A percentile compares a stretch with the other conserved stretches of the same genome.
phyloP scores from a whole-genome alignment of 1,139 yeast genomes.

The Diutina ranongensis region DNA sequence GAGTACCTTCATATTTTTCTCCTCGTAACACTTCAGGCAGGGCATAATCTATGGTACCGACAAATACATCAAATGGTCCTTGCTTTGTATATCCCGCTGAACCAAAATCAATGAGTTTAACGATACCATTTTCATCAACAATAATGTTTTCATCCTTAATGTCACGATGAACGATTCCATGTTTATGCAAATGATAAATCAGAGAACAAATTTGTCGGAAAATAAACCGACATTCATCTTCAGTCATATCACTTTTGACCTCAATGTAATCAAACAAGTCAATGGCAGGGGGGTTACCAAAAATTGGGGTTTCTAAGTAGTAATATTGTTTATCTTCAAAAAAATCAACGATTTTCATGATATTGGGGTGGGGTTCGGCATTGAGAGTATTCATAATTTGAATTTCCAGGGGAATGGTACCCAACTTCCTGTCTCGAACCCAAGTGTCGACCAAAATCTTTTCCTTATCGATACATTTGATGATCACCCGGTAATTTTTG shows the following conservation, averaged over 20 bases:
- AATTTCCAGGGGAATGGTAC: slow-evolving; percentile 91
- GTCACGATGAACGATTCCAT: slow-evolving; percentile 89
- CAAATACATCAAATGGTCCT: slow-evolving; percentile 95
- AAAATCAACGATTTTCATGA: slow-evolving; percentile 73
- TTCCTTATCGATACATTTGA: slow-evolving; percentile 85
- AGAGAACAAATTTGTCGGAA: slow-evolving; percentile 75
- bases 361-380: slow-evolving; percentile 73
- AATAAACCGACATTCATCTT: slow-evolving; percentile 61
- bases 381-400: slow-evolving; percentile 78
- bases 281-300: slow-evolving; percentile 80
- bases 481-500: slow-evolving; percentile 53
- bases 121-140: slow-evolving; percentile 64
- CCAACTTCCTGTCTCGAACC: slow-evolving; percentile 85
- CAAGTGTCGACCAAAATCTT: slow-evolving; percentile 92
- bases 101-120: slow-evolving; percentile 89
- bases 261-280: slow-evolving; percentile 90
- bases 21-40: slow-evolving; percentile 93
- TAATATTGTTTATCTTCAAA: slow-evolving; percentile 86
- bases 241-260: slow-evolving; percentile 67
- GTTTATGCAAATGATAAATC: slow-evolving; percentile 65
- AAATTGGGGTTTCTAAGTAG: slow-evolving; percentile 83
- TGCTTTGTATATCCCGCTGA: slow-evolving; percentile 82
- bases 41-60: slow-evolving; percentile 94
- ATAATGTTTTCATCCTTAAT: slow-evolving; percentile 92
- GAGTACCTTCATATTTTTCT: slow-evolving; percentile 78